phyloP scores from a whole-genome alignment of 352 stramenopile species.

The Pythium rishiriense region DNA sequence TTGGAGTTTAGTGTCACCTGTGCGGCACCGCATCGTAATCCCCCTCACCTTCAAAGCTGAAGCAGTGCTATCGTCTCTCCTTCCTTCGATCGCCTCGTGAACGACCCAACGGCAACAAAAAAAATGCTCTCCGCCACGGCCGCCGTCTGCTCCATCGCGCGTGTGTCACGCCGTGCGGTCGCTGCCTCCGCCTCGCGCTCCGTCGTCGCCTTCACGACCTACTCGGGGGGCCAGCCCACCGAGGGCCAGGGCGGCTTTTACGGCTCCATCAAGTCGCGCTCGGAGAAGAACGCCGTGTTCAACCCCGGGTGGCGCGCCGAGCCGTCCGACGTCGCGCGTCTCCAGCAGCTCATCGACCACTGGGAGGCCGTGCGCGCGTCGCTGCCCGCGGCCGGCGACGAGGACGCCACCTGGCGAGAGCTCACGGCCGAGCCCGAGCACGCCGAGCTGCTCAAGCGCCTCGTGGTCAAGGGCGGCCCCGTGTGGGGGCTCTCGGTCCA shows the following conservation, averaged over 20 bases:
- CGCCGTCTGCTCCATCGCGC: slow-evolving; percentile 10
- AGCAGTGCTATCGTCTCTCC: background rate
- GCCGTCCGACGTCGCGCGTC: slow-evolving; percentile 52
- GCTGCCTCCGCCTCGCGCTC: background rate
- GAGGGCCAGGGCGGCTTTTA: slow-evolving; percentile 92
- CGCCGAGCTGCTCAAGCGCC: slow-evolving; percentile 49
- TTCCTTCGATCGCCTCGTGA: background rate
- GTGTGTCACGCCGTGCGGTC: slow-evolving; percentile 2
- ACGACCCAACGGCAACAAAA: too few relatives aligned
- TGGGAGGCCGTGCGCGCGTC: slow-evolving; percentile 45
- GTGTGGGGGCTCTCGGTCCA: slow-evolving; percentile 74
- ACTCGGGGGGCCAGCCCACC: slow-evolving; percentile 86
- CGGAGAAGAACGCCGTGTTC: slow-evolving; percentile 65
- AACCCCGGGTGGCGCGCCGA: slow-evolving; percentile 64
- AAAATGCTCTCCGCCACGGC: slow-evolving; percentile 14
- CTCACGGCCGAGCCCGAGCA: slow-evolving; percentile 45
- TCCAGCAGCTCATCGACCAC: slow-evolving; percentile 60
- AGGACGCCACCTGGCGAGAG: slow-evolving; percentile 33
- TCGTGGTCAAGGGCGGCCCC: slow-evolving; percentile 71
- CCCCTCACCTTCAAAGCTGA: slow-evolving; percentile 11
- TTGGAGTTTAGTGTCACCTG: background rate
- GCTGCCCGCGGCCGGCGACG: slow-evolving; percentile 23
- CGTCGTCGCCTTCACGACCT: slow-evolving; percentile 66
- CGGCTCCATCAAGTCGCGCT: slow-evolving; percentile 79
- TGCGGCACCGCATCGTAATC: background rate